phyloP scores from a whole-genome alignment of 495 filamentous ascomycete species.

The Halenospora varia region DNA sequence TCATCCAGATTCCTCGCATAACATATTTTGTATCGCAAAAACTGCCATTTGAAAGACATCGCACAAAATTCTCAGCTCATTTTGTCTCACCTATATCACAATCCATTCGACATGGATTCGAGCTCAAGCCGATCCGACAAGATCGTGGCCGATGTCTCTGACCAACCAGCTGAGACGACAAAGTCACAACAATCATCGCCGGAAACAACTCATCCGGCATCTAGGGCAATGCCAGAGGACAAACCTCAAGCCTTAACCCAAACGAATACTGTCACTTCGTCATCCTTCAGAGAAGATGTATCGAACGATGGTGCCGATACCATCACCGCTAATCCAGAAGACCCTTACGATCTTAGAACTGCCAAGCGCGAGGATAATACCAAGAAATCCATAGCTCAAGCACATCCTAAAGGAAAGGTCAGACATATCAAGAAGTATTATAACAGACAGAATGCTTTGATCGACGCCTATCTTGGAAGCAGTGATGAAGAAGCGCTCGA shows the following conservation, averaged over 20 bases:
- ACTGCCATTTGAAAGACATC: neutral
- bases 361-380: constrained; percentile 22
- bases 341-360: constrained; percentile 9
- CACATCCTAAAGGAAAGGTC: constrained; percentile 41
- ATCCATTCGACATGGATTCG: neutral
- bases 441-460: constrained; percentile 48
- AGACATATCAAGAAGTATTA: constrained; percentile 49
- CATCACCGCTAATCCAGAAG: constrained; percentile 1
- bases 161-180: neutral
- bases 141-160: neutral
- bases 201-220: constrained; percentile 6
- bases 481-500: constrained; percentile 47
- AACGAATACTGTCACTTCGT: neutral
- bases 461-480: constrained; percentile 50
- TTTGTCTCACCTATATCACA: neutral
- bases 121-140: neutral
- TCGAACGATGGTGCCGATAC: constrained; percentile 1
- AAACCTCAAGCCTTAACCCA: neutral
- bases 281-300: neutral
- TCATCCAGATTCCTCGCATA: neutral
- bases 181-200: neutral
- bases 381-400: constrained; percentile 37
- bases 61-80: neutral
- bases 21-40: neutral
- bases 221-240: neutral